A percentile compares a stretch with the other conserved stretches of the same genome.
These are phyloP conservation scores for Microsporum audouinii DNA, from an alignment of 2,329 filamentous ascomycete species.

Conservation along the genomic window DNA sequence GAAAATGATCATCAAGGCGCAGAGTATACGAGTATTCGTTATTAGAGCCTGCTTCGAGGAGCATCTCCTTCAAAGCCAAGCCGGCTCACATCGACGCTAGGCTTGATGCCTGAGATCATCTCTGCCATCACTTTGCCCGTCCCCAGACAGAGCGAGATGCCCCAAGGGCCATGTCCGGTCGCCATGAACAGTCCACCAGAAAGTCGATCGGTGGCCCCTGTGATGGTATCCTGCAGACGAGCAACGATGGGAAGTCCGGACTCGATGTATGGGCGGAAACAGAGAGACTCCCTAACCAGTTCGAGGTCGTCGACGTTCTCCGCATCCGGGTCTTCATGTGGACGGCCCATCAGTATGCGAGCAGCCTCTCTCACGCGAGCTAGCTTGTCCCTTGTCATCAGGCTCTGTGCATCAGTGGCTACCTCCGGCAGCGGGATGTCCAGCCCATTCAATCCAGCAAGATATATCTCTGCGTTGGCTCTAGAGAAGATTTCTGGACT, in stretches of 20 bases:
- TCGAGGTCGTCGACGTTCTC: slow-evolving; percentile 44
- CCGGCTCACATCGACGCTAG: slow-evolving; percentile 49
- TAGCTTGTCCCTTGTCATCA: slow-evolving; percentile 35
- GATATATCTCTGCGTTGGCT: slow-evolving; percentile 55
- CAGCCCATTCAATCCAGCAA: slow-evolving; percentile 59
- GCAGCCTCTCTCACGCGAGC: slow-evolving; percentile 23
- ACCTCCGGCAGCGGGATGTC: slow-evolving; percentile 48
- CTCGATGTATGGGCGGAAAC: slow-evolving; percentile 59
- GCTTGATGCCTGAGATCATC: slow-evolving; percentile 49
- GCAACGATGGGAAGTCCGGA: slow-evolving; percentile 54
- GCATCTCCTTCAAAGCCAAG: slow-evolving; percentile 29
- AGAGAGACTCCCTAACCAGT: slow-evolving; percentile 54
- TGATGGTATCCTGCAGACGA: slow-evolving; percentile 44
- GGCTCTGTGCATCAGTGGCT: slow-evolving; percentile 29
- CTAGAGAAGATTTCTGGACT: slow-evolving; percentile 62
- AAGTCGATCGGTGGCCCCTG: slow-evolving; percentile 42
- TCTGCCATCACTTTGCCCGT: slow-evolving; percentile 62
- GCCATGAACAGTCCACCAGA: slow-evolving; percentile 56
- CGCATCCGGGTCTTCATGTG: slow-evolving; percentile 10
- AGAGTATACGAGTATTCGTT: not conserved
- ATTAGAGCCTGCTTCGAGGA: not conserved
- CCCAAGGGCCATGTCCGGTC: slow-evolving; percentile 67
- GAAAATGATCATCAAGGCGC: not conserved
- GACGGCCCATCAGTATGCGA: slow-evolving; percentile 25
- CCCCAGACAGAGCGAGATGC: slow-evolving; percentile 52